phyloP scores from a whole-genome alignment of 805 yeast genomes.

The Sugiyamaella valdiviana region DNA sequence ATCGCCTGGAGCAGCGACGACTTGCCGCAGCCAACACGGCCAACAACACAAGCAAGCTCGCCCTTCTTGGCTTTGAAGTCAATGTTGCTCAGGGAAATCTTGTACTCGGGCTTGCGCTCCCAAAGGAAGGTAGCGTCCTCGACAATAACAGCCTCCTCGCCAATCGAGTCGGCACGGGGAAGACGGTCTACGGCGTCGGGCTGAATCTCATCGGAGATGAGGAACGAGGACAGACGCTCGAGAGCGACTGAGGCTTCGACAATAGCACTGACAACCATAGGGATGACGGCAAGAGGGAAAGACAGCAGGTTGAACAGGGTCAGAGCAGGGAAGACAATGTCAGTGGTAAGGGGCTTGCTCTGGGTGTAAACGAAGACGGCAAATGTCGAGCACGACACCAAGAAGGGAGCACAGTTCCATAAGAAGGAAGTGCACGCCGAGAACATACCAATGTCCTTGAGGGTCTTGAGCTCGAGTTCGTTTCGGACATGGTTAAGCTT shows the following conservation, averaged over 20 bases:
- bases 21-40: constrained; percentile 87
- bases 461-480: constrained; percentile 59
- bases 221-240: constrained; percentile 60
- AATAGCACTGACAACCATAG: constrained; percentile 77
- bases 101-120: constrained; percentile 59
- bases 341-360: constrained; percentile 72
- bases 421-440: constrained; percentile 83
- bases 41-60: constrained; percentile 77
- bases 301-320: constrained; percentile 65
- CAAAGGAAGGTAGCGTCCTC: constrained; percentile 35
- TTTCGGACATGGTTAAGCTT: constrained; percentile 49
- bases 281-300: constrained; percentile 89
- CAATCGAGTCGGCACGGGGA: constrained; percentile 50
- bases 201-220: constrained; percentile 71
- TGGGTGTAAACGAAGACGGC: constrained; percentile 66
- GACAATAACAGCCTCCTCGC: constrained; percentile 50
- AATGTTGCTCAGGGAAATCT: constrained; percentile 55
- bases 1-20: constrained; percentile 75
- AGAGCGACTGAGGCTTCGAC: constrained; percentile 71
- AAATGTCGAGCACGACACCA: constrained; percentile 89
- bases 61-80: constrained; percentile 70
- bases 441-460: constrained; percentile 67
- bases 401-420: constrained; percentile 83
- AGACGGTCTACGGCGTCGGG: constrained; percentile 57
- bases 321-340: constrained; percentile 69